Evolutionary conservation across 176 grass and related monocot species (phyloP), one percentile per base, ranked within the genome.

Genomic region (Hyparrhenia diplandra): DNA sequence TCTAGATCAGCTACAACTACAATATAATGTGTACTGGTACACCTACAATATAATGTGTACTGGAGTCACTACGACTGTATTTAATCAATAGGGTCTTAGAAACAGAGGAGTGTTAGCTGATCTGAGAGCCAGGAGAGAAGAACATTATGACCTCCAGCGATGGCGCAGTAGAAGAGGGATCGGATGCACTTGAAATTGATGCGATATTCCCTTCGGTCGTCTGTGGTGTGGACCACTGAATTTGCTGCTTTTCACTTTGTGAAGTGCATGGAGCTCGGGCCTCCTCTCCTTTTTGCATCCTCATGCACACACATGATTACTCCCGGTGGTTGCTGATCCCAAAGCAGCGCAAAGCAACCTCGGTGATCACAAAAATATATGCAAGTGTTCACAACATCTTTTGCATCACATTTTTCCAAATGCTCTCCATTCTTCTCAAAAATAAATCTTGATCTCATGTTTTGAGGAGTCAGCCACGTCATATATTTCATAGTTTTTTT

Each of bases 291-390:
- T 77, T n/a, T 78, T 54, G 23, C 31, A 29, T 71, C 42, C 75
- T 64, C 83, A 71, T 78, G 83, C 65, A 71, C 21, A 84, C 46
- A 75, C 81, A 88, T 84, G 69, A 88, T 88, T 71, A 47, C 46
- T 25, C 41, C 69, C 81, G 64, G 42, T 82, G 37, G 70, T 63
- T 62, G 70, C 41, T 41, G 76, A 80, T 89, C 82, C 70, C 64
- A 52, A 85, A 32, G 71, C 70, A 85, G 69, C 59, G 76, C 75
- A 84, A 74, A 73, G 14, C 76, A 61, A 62, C 27, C 52, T 75
- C 62, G 37, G 10, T 5, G 67, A 24, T 31, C 23, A 23, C 40
- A n/a, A 54, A 75, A 60, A 31, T 69, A 63, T 51, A 20, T 21
- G 30, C 62, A 80, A 75, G 60, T 35, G 42, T 41, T 73, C 21